Base-by-base conservation (phyloP, 305 asterid genomes). In the Fraxinus angustifolia region DNA sequence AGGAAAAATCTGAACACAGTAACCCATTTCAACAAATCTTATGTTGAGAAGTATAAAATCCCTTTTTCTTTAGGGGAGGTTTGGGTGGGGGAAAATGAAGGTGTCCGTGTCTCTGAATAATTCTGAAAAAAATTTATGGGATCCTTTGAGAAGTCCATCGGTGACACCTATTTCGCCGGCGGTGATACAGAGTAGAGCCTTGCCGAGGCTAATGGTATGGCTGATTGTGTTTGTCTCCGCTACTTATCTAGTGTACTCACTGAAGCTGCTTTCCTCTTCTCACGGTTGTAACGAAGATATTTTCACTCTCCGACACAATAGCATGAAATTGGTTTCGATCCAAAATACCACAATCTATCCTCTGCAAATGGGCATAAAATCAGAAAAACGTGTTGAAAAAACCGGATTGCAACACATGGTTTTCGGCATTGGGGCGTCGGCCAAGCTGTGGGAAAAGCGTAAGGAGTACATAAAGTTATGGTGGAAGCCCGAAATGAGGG, bases 71-170 rank as follows among this genome's bases (percentile, higher is more conserved):
- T 11, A 12, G 17, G 6, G 34, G 72, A 11, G n/a, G 7, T 67
- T 12, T 26, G 73, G 35, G 8, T 7, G 17, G 38, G 77, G 21
- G 62, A 34, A 14, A 53, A 93, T 93, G 98, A 93, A 92, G 62
- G 81, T 86, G 56, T 84, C 58, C 35, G 82, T 86, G 42, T 84
- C 58, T 45, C 93, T 91, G 12, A 91, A 88, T n/a, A 88, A 88
- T 62, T 75, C 92, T 1, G 97, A 91, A 40, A 95, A 93, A 76
- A 80, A 87, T 2, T 76, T 88, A 35, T 94, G 98, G 98, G 93
- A 91, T 70, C 89, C 93, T 80, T 84, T 91, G 92, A 87, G 88
- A 84, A 84, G 78, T 33, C 84, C 87, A 3, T 75, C 86, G 1
- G 83, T 84, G 35, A 45, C 80, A 48, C 78, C 81, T 42, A 79